Conservation (phyloP, 1,139 yeast species). For the Oligophagozyma castellii region DNA sequence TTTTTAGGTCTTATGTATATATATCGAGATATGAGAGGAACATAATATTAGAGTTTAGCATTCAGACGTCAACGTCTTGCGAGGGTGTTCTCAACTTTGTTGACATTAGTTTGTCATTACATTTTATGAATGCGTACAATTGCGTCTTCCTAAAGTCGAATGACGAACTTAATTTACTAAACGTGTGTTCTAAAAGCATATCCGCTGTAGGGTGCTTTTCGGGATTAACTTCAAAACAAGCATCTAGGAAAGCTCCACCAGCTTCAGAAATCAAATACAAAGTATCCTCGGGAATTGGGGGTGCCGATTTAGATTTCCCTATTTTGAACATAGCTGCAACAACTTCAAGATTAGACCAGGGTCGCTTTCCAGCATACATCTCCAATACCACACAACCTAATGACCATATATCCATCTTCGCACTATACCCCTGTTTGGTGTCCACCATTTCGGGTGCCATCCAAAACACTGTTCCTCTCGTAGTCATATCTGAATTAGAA, state of each 20-base stretch:
- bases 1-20: too few relatives aligned
- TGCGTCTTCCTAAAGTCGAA: conserved; percentile 55
- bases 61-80: too few relatives aligned
- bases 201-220: conserved; percentile 78
- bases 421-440: conserved; percentile 86
- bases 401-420: conserved; percentile 89
- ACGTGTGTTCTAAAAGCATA: conserved; percentile 46
- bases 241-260: conserved; percentile 59
- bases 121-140: conserved; percentile 42
- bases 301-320: conserved; percentile 70
- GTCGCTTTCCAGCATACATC: conserved; percentile 81
- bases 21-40: too few relatives aligned
- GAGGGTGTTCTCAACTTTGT: conserved; percentile 20
- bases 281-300: conserved; percentile 90
- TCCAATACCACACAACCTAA: conserved; percentile 92
- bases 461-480: conserved; percentile 99
- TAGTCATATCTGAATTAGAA: conserved; percentile 89
- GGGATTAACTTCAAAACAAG: conserved; percentile 75
- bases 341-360: conserved; percentile 72
- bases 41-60: too few relatives aligned
- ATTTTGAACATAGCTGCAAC: conserved; percentile 62
- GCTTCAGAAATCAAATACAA: conserved; percentile 42
- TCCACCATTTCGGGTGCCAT: conserved; percentile 99
- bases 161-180: conserved; percentile 34
- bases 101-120: conserved; percentile 32